Base-by-base conservation (phyloP, 352 stramenopile species). In the Phytopythium cucurbitacearum region DNA sequence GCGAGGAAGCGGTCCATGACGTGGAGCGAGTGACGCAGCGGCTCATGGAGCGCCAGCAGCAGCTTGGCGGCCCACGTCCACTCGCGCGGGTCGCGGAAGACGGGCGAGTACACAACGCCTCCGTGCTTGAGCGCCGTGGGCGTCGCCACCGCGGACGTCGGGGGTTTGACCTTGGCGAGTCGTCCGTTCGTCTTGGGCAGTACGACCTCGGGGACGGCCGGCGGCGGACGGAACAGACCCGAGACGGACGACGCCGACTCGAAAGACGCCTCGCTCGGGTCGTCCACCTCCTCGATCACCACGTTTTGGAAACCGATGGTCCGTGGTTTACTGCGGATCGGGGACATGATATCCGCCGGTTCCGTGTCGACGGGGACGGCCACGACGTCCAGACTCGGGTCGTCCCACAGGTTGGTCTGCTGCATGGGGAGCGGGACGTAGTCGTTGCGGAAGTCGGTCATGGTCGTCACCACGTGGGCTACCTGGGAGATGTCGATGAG, bases 1-100 rank as follows among this genome's bases (percentile, higher is more conserved):
- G 87, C 73, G n/a, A 93, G 52, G 43, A 90, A 93, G 13, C 77
- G 72, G 57, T 93, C 80, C 61, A 89, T 89, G 43, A 93, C 83
- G 55, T 86, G 91, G 1, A 93, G 71, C 16, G 83, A 80, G 46
- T 93, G 83, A 7, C 83, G 80, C 55, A 93, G 74, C 4, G 83
- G 83, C 35, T 93, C 83, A 40, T 93, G 83, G 16, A 93, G 56
- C 6, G 78, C 69, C 7, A 93, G 57, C 5, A 93, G 50, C 40
- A 93, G 89, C 62, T 76, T 82, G 16, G 61, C 71, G 42, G 74
- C 80, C 83, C 83, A 93, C 33, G 56, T 85, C 64, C 73, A 84
- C 12, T 88, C 74, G 9, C 55, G 54, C 28, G 81, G 55, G 10
- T 89, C 72, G 16, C 66, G 64, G 35, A 93, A 80, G 32, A 90